Evolutionary conservation across 2,329 filamentous ascomycete species (phyloP).

Genomic region (Cercospora zeina): DNA sequence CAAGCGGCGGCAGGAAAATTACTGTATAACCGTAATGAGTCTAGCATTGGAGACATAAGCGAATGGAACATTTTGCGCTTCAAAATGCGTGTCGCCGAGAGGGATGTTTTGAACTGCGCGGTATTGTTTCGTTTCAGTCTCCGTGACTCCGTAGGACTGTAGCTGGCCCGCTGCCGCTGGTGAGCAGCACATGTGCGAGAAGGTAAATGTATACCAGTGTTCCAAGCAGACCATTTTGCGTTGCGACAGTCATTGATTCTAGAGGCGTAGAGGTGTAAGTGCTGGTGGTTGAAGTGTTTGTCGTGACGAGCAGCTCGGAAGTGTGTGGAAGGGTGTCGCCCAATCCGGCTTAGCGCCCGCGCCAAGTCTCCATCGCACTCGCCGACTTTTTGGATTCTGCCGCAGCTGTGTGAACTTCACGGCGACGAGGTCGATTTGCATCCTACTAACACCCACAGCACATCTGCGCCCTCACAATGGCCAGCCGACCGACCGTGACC

Average conservation of each 20-base stretch:
- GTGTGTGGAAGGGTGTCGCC: neutral
- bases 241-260: neutral
- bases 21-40: neutral
- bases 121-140: neutral
- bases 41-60: neutral
- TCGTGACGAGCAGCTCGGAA: neutral
- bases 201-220: neutral
- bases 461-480: slow-evolving; percentile 59
- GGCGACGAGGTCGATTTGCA: slow-evolving; percentile 12
- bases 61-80: neutral
- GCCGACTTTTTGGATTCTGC: slow-evolving; percentile 12
- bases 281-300: neutral
- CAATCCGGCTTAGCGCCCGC: neutral
- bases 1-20: neutral
- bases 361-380: slow-evolving; percentile 14
- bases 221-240: neutral
- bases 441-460: slow-evolving; percentile 25
- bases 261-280: neutral
- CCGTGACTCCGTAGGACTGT: neutral
- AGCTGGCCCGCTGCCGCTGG: neutral
- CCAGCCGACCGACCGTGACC: slow-evolving; percentile 95
- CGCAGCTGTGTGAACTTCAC: slow-evolving; percentile 8
- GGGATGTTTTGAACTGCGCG: neutral
- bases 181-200: neutral
- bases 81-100: neutral